Percentiles rank a stretch among this genome's conserved stretches.
These are phyloP conservation scores for Ceratorhiza oryzae-sativae DNA, from an alignment of 1,284 basidiomycete genomes.

Conservation along the genomic window DNA sequence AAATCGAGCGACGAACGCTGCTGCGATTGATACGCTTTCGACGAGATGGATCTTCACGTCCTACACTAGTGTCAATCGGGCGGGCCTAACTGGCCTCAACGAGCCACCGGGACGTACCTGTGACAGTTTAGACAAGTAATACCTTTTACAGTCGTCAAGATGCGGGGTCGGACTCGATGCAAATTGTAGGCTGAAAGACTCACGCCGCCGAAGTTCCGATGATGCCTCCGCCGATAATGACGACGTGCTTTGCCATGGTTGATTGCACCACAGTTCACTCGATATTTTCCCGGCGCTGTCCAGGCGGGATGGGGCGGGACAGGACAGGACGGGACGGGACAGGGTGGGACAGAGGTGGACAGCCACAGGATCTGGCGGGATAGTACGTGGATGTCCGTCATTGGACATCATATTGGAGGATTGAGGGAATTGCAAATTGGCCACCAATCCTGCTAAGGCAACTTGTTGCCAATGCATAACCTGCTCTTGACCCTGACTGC, in stretches of 20 bases:
- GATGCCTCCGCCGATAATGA: conserved; percentile 64
- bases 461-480: no score
- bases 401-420: no score
- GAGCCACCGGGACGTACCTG: conserved; percentile 42
- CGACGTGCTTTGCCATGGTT: conserved; percentile 39
- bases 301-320: no score
- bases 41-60: conserved; percentile 67
- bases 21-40: conserved; percentile 72
- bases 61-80: conserved; percentile 50
- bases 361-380: no score
- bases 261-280: no score
- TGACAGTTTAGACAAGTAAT: conserved; percentile 73
- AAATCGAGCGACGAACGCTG: conserved; percentile 48
- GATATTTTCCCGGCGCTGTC: no score
- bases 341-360: no score
- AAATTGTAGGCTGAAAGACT: conserved; percentile 44
- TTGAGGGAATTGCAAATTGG: no score
- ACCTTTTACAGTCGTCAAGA: conserved; percentile 48
- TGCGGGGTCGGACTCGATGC: conserved; percentile 42
- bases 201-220: conserved; percentile 83
- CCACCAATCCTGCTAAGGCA: no score
- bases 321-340: no score
- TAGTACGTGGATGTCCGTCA: no score
- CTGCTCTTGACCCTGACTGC: no score
- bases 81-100: conserved; percentile 46